These are phyloP conservation scores for Claviceps lovelessii DNA, from an alignment of 2,329 filamentous ascomycete species.

Conservation along the genomic window DNA sequence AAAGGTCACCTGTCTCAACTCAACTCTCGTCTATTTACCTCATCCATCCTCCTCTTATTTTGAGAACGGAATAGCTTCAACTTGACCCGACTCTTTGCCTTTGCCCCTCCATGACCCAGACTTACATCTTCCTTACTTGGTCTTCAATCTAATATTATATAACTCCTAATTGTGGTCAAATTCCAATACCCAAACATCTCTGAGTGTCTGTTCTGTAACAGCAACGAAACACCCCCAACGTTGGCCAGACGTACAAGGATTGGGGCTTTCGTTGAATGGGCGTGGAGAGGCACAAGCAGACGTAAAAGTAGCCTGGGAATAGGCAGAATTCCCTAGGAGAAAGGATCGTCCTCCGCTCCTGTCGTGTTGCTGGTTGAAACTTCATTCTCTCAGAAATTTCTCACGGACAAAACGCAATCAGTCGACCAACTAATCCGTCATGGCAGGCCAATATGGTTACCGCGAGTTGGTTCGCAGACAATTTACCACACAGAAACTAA, in stretches of 20 bases:
- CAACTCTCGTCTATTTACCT: not conserved
- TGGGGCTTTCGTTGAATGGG: not conserved
- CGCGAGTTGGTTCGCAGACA: constrained; percentile 43
- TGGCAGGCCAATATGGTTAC: constrained; percentile 28
- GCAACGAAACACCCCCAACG: not conserved
- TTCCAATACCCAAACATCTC: not conserved
- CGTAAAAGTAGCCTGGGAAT: not conserved
- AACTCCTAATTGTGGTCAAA: not conserved
- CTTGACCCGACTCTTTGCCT: not conserved
- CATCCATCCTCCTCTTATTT: not conserved
- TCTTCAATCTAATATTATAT: not conserved
- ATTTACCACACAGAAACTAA: constrained; percentile 53
- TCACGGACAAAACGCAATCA: not conserved
- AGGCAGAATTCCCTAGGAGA: not conserved
- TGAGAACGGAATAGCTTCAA: not conserved
- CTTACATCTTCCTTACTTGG: not conserved
- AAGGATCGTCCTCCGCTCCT: not conserved
- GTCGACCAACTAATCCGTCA: constrained; percentile 3
- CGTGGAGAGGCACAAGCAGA: not conserved
- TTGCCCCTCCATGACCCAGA: no score
- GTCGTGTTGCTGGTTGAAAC: constrained; percentile 42
- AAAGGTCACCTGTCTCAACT: not conserved
- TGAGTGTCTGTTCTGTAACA: not conserved
- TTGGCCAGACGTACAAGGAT: not conserved
- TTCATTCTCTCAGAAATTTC: constrained; percentile 9